phyloP scores from a whole-genome alignment of 257 asterid genomes.

The Solanum appendiculatum region DNA sequence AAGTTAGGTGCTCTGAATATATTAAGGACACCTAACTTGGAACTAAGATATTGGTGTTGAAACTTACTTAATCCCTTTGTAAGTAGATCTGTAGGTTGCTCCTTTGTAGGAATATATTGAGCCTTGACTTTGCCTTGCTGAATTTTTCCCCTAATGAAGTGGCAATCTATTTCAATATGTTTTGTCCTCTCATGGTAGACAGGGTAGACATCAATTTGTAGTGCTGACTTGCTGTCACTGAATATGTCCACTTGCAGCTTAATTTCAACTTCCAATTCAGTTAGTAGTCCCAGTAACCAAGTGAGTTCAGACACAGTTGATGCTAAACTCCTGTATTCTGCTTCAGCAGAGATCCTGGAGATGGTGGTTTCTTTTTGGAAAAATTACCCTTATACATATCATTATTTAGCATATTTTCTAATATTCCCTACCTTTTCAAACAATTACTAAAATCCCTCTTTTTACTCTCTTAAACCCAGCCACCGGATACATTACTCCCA shows the following conservation, averaged over 20 bases:
- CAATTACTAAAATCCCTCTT: too few species aligned
- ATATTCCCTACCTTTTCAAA: too few species aligned
- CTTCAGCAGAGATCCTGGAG: too few species aligned
- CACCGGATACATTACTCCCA: too few species aligned
- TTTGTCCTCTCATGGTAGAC: background rate
- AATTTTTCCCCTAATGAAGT: too few species aligned
- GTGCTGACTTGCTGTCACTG: background rate
- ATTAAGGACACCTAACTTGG: background rate
- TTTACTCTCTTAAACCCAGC: too few species aligned
- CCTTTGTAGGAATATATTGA: background rate
- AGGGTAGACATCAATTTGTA: background rate
- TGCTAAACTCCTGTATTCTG: too few species aligned
- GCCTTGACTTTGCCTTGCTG: background rate
- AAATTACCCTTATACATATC: too few species aligned
- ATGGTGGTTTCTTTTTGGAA: too few species aligned
- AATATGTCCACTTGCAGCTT: too few species aligned
- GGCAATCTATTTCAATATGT: background rate
- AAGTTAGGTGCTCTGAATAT: background rate
- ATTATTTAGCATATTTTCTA: too few species aligned
- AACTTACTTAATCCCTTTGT: background rate
- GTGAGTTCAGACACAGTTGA: too few species aligned
- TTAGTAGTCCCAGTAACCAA: background rate
- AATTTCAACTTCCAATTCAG: background rate
- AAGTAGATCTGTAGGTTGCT: background rate
- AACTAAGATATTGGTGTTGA: background rate